Evolutionary conservation across 2,329 filamentous ascomycete species (phyloP).

Genomic region (Penicillium capsulatum): DNA sequence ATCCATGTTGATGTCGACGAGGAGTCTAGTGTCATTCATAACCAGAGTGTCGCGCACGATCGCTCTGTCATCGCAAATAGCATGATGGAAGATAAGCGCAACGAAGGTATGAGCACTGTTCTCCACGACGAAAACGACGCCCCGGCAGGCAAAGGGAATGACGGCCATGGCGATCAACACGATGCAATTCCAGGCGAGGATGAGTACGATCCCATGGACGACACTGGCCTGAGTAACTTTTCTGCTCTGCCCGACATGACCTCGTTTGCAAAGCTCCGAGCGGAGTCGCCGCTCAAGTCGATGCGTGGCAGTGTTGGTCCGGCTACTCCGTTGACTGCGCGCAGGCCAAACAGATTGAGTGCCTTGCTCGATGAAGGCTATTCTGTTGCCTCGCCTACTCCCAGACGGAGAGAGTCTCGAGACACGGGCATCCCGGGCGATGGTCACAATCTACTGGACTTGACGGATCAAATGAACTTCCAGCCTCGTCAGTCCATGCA

Average conservation of each 20-base stretch:
- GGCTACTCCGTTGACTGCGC: conserved; percentile 49
- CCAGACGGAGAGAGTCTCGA: conserved; percentile 47
- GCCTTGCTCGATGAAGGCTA: conserved; percentile 33
- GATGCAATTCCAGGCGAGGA: conserved; percentile 30
- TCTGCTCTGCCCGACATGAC: conserved; percentile 87
- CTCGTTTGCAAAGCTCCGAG: conserved; percentile 67
- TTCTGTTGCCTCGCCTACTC: conserved; percentile 42
- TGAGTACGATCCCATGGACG: conserved; percentile 36
- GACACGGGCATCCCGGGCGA: conserved; percentile 47
- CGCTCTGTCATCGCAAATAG: conserved; percentile 30
- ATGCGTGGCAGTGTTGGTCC: conserved; percentile 23
- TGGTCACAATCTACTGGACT: conserved; percentile 79
- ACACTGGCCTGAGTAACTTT: conserved; percentile 70
- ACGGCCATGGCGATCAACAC: conserved; percentile 15
- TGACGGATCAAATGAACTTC: conserved; percentile 71
- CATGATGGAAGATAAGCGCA: conserved; percentile 36
- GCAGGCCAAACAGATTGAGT: conserved; percentile 32
- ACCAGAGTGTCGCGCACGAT: conserved; percentile 17
- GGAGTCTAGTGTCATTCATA: conserved; percentile 21
- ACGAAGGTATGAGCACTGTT: conserved; percentile 44
- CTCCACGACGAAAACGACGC: conserved; percentile 25
- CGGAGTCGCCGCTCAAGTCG: conserved; percentile 56
- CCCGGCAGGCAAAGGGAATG: conserved; percentile 21
- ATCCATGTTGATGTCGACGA: conserved; percentile 30
- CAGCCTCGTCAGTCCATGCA: conserved; percentile 48